Conservation (phyloP, 176 grass and related monocot species). For the Zoysia japonica region DNA sequence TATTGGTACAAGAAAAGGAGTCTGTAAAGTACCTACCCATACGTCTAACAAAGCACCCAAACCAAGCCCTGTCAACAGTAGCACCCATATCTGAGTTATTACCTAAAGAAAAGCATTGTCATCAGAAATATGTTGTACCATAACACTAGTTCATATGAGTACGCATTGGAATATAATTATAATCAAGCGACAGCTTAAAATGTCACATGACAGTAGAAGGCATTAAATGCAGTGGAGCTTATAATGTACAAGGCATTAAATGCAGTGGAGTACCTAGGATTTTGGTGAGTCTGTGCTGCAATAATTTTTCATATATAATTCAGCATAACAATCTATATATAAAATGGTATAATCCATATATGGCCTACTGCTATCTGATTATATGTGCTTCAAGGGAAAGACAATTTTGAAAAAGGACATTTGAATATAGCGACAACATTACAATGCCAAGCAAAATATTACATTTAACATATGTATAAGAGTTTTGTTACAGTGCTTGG, state of each 20-base stretch:
- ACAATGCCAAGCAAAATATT: neutral
- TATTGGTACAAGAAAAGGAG: conserved; percentile 7
- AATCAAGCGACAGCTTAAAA: conserved; percentile 4
- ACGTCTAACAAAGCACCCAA: conserved; percentile 88
- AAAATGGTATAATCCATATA: too few species aligned
- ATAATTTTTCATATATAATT: too few species aligned
- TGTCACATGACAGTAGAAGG: neutral
- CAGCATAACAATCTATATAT: too few species aligned
- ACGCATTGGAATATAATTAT: neutral
- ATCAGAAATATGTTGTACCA: conserved; percentile 33
- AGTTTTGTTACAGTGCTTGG: too few species aligned
- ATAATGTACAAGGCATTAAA: too few species aligned
- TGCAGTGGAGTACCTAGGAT: too few species aligned
- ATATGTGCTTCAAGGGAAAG: conserved; percentile 3
- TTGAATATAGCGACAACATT: neutral
- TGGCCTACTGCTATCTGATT: too few species aligned
- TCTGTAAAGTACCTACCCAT: conserved; percentile 68
- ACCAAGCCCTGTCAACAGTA: conserved; percentile 83
- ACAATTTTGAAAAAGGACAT: neutral
- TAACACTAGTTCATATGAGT: neutral
- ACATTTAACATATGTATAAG: too few species aligned
- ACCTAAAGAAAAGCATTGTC: conserved; percentile 56
- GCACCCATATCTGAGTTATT: conserved; percentile 94
- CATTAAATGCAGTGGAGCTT: neutral
- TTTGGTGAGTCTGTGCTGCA: too few species aligned